A percentile compares a stretch with the other conserved stretches of the same genome.
phyloP scores from a whole-genome alignment of 208 protist species.

The Strigomonas galati region DNA sequence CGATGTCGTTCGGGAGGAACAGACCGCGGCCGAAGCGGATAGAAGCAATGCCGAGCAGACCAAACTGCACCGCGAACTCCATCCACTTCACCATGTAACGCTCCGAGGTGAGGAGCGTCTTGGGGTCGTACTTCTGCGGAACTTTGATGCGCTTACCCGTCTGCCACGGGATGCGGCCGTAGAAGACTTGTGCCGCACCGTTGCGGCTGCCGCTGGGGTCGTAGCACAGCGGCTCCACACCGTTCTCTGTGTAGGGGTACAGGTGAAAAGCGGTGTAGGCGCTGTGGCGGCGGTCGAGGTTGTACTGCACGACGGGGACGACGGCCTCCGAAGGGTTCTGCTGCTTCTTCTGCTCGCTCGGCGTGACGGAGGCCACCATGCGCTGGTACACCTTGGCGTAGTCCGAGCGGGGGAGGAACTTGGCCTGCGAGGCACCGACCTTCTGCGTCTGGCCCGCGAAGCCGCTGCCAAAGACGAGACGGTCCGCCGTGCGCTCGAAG shows the following conservation, averaged over 20 bases:
- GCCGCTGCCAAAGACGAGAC: conserved; percentile 70
- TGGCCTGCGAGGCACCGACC: conserved; percentile 75
- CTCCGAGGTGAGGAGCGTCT: conserved; percentile 86
- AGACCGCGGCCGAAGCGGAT: conserved; percentile 78
- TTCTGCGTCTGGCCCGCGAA: conserved; percentile 71
- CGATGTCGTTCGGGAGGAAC: conserved; percentile 50
- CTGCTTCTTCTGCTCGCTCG: conserved; percentile 10
- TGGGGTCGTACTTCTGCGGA: conserved; percentile 90
- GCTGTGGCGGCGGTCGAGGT: conserved; percentile 63
- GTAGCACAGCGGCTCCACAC: conserved; percentile 80
- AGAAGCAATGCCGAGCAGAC: conserved; percentile 61
- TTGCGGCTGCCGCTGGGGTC: conserved; percentile 35
- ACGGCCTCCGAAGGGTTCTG: neutral
- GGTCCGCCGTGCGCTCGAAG: conserved; percentile 74
- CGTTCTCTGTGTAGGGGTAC: conserved; percentile 75
- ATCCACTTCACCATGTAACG: conserved; percentile 89
- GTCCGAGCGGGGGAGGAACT: conserved; percentile 76
- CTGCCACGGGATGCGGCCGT: conserved; percentile 82
- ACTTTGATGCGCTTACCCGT: conserved; percentile 87
- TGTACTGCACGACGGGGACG: conserved; percentile 68
- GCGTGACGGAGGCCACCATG: conserved; percentile 33
- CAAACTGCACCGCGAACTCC: conserved; percentile 61
- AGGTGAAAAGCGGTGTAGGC: conserved; percentile 81
- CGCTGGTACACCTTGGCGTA: conserved; percentile 74
- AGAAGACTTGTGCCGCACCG: conserved; percentile 61